These are phyloP conservation scores for Albatrellus ellisii DNA, from an alignment of 768 basidiomycete genomes.

Conservation along the genomic window DNA sequence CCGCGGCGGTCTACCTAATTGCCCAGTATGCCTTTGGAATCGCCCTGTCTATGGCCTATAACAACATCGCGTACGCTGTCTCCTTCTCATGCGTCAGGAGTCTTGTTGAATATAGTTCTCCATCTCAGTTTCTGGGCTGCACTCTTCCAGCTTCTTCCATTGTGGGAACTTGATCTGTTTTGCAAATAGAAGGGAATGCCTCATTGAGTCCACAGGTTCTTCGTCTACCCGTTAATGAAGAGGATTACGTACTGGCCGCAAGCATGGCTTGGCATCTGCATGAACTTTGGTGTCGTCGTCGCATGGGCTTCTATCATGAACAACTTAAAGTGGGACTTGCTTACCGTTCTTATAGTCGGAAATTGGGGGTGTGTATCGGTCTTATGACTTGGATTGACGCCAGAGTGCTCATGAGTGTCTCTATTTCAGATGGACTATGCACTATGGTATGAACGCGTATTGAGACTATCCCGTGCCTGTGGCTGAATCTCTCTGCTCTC, in stretches of 20 bases:
- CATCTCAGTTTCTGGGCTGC: background rate
- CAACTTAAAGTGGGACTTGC: background rate
- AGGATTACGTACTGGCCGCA: conserved; percentile 5
- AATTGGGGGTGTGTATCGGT: background rate
- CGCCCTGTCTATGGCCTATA: background rate
- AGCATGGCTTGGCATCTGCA: background rate
- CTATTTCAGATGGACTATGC: background rate
- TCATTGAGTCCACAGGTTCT: background rate
- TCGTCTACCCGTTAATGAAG: conserved; percentile 2
- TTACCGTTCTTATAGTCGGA: background rate
- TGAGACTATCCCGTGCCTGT: background rate
- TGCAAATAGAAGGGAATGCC: background rate
- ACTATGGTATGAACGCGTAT: background rate
- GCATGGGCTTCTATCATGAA: background rate
- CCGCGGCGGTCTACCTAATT: background rate
- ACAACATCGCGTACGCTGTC: background rate
- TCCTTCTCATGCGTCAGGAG: background rate
- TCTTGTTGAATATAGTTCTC: background rate
- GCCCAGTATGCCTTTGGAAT: background rate
- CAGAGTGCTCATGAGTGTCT: background rate
- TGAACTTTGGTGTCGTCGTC: background rate
- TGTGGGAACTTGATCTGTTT: background rate
- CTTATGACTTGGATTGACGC: background rate
- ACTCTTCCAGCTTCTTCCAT: background rate
- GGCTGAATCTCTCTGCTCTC: conserved; percentile 20